phyloP scores from a whole-genome alignment of 805 yeast species.

The Priceomyces carsonii region DNA sequence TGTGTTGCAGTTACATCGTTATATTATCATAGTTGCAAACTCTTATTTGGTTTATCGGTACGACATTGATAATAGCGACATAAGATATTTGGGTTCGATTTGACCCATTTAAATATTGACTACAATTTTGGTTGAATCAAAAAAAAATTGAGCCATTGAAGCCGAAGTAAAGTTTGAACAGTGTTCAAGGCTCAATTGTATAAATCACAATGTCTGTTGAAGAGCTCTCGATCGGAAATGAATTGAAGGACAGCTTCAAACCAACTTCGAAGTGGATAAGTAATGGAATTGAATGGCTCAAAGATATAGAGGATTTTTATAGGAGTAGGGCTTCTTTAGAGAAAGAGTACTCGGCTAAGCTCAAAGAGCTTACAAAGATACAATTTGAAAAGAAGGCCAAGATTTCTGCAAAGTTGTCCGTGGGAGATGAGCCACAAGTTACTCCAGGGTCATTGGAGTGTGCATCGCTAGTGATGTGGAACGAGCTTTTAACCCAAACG shows the following conservation, averaged over 20 bases:
- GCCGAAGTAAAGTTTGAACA: too few relatives aligned
- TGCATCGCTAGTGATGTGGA: constrained; percentile 89
- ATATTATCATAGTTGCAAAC: too few relatives aligned
- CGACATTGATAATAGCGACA: too few relatives aligned
- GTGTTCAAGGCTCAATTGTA: too few relatives aligned
- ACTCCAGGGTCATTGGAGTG: constrained; percentile 95
- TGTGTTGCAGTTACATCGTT: too few relatives aligned
- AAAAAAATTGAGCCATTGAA: too few relatives aligned
- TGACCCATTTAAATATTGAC: too few relatives aligned
- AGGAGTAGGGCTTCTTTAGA: constrained; percentile 81
- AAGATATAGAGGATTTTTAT: constrained; percentile 81
- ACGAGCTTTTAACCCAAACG: constrained; percentile 78
- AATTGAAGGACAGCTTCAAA: constrained; percentile 77
- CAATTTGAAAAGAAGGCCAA: constrained; percentile 78
- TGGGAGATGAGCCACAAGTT: constrained; percentile 85
- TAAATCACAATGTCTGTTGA: constrained; percentile 18
- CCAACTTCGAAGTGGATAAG: constrained; percentile 77
- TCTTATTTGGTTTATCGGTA: too few relatives aligned
- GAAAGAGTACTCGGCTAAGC: constrained; percentile 72
- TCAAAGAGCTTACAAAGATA: constrained; percentile 63
- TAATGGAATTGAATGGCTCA: constrained; percentile 71
- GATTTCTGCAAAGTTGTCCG: constrained; percentile 65
- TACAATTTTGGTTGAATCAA: too few relatives aligned
- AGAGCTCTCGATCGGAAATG: constrained; percentile 59
- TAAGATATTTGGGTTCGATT: too few relatives aligned